Base-by-base conservation (phyloP, 345 rosid species). In the Raphanus raphanistrum region DNA sequence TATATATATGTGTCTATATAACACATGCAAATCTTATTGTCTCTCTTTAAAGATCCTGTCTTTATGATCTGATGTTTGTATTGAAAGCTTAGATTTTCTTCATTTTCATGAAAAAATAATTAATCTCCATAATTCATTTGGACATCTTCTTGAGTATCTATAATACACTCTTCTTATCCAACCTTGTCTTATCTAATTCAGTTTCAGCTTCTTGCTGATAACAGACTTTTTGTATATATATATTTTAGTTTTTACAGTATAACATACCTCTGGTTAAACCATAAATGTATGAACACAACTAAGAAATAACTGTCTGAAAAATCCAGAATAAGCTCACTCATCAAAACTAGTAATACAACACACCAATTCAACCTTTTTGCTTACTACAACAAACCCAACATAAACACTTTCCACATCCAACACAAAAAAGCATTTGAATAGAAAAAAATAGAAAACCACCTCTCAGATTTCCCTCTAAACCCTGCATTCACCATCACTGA, bases 321-420 rank as follows among this genome's bases (percentile, higher is more conserved):
- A 62, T 36, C 50, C 33, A 72, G 74, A 71, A 71, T 80, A 80
- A 83, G 75, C 84, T 82, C 86, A 76, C 81, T 62, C 83, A 77
- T 75, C 73, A 78, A 74, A 82, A 80, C 8, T 11, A 27, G 63
- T 59, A 59, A 59, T 27, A 48, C 87, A 76, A 68, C 85, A 84
- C 80, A 76, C 78, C 84, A 83, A 73, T 83, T 66, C 83, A 80
- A 79, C 81, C 80, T 70, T 16, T 66, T 36, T 66, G 72, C 32
- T 43, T 72, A 72, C 77, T 54, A 66, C 73, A 78, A 78, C 73
- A 78, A 82, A 70, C 32, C 32, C 72, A 63, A 48, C 70, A 67
- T 58, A 67, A 66, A 67, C 77, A 72, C 82, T 59, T 48, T 8
- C 66, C 71, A 70, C 36, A 75, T 48, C 70, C 45, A 50, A 52